Evolutionary conservation across 495 filamentous ascomycete genomes (phyloP), one percentile per base, ranked within the genome.

Genomic region (Penicillium longicatenatum): DNA sequence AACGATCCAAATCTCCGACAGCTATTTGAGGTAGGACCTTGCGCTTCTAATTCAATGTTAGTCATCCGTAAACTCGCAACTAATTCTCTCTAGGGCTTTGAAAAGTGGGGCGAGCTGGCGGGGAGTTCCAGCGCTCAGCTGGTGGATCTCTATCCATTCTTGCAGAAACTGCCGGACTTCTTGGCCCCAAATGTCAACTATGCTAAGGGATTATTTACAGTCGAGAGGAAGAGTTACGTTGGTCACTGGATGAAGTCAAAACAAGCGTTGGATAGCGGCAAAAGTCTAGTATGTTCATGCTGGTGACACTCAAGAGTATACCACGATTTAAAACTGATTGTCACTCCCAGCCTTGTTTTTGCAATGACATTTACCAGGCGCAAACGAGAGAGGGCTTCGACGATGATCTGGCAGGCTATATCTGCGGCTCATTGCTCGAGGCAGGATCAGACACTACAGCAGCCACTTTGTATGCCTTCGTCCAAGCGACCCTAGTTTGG

Each of bases 11-110:
- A 80, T 42, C 69, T 84, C 62, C 68, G 70, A 62, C 80, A 83
- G 58, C 69, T 84, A 7, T 83, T 82, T 56, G 70, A 82, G 37
- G 76, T 52, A 72, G 75, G 41, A 78, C n/a, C n/a, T n/a, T n/a
- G n/a, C n/a, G n/a, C n/a, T n/a, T n/a, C n/a, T n/a, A n/a, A n/a
- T n/a, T n/a, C n/a, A n/a, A n/a, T n/a, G n/a, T n/a, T n/a, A n/a
- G n/a, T n/a, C 62, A 5, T 61, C 65, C 2, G 62, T 26, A 6
- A 6, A 4, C 26, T 64, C 12, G 54, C 73, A 26, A 68, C 75
- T 10, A 73, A 77, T 50, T 64, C 68, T 47, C 67, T 72, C 49
- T 71, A 26, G 26, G 7, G 26, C 7, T 26, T 26, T 26, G 26
- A 26, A 26, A 26, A 26, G 7, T 26, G 26, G 26, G 26, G 26